Evolutionary conservation across 192 early-diverging fungal species (phyloP).

Genomic region (Backusella australiensis): DNA sequence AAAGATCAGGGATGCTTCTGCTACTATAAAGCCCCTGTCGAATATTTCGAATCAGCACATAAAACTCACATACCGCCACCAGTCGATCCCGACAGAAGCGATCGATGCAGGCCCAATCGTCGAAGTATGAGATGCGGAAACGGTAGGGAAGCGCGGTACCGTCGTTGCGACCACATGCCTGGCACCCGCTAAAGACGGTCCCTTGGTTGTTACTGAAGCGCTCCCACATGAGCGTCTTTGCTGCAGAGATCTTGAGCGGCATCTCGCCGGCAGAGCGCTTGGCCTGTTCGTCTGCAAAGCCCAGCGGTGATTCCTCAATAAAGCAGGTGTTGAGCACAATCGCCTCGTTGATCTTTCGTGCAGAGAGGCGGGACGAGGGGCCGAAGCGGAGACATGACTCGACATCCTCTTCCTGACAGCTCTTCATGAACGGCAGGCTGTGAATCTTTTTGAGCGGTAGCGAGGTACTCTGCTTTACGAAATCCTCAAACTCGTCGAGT

Average conservation of each 20-base stretch:
- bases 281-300: conserved; percentile 49
- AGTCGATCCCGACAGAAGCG: conserved; percentile 89
- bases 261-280: conserved; percentile 34
- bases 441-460: conserved; percentile 74
- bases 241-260: conserved; percentile 51
- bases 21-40: conserved; percentile 82
- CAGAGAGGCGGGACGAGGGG: conserved; percentile 83
- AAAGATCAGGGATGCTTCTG: conserved; percentile 75
- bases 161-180: conserved; percentile 51
- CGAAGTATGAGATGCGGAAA: conserved; percentile 67
- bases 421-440: conserved; percentile 81
- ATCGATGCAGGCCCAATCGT: conserved; percentile 79
- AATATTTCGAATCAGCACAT: conserved; percentile 88
- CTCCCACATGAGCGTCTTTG: conserved; percentile 55
- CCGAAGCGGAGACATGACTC: conserved; percentile 94
- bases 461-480: conserved; percentile 65
- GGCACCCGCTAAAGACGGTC: conserved; percentile 45
- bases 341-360: conserved; percentile 86
- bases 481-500: conserved; percentile 85
- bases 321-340: conserved; percentile 85
- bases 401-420: conserved; percentile 87
- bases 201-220: conserved; percentile 37
- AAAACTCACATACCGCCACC: conserved; percentile 93
- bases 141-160: conserved; percentile 51
- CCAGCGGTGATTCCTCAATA: conserved; percentile 77